Evolutionary conservation across 805 yeast species (phyloP), one percentile per base, ranked within the genome.

Genomic region (Candida corydali): DNA sequence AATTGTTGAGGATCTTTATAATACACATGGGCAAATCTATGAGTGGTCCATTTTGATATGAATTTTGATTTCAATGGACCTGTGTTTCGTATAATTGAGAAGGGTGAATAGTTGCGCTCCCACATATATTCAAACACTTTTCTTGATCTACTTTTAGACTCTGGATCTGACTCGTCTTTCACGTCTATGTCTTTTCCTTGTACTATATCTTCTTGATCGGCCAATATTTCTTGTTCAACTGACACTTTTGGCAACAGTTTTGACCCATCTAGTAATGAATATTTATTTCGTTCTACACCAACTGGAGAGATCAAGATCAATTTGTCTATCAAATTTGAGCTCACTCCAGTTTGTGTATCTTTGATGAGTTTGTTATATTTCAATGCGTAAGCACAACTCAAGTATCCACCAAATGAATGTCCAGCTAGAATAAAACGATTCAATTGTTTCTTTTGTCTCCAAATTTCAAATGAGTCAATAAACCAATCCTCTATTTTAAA

Each of bases 1-100:
- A 57, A 65, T 33, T 55, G 52, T 24, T 48, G 37, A 2, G 58
- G 63, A 42, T 67, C 56, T 23, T 52, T 32, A 23, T 49, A 41
- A 47, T 61, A 59, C 18, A 59, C 66, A 65, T 61, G 81, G 38
- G 55, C 60, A 57, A 54, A 71, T 32, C 71, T 52, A 39, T 47
- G 57, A 8, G 63, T 69, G 1, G 84, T 70, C 86, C 86, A 80
- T 8, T 47, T 36, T 3, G 78, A 66, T 9, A 77, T 63, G 18
- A 72, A 26, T 40, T 65, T 71, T 1, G 83, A 75, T 18, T 75
- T 75, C 17, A 69, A 45, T 2, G 84, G 84, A 0, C 84, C 85
- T 4, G 55, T 29, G 11, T 57, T 51, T 37, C 85, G 58, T 8
- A 79, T 47, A 2, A 78, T 35, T 2, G 73, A 49, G 44, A 80